phyloP scores from a whole-genome alignment of 2,329 filamentous ascomycete species.

The Delphinella strobiligena region DNA sequence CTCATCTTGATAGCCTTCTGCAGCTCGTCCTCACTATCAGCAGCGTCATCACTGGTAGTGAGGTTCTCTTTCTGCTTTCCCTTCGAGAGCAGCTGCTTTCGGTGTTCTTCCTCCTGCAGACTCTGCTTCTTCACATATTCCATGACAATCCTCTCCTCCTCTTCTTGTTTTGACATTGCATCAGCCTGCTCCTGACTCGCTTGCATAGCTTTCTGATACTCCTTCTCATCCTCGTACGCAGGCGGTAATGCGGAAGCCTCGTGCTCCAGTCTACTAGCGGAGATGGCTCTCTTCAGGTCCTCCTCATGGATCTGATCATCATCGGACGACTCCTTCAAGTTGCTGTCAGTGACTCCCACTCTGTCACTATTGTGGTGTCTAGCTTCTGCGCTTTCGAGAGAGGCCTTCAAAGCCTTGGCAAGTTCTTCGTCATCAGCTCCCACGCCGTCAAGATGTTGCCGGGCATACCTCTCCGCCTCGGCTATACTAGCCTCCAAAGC shows the following conservation, averaged over 20 bases:
- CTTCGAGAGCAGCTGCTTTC: conserved; percentile 20
- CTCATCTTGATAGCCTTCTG: conserved; percentile 45
- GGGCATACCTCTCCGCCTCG: conserved; percentile 16
- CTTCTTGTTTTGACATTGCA: conserved; percentile 24
- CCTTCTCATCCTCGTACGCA: conserved; percentile 12
- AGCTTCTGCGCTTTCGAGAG: background rate
- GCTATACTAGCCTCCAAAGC: conserved; percentile 40
- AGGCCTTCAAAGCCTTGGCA: background rate
- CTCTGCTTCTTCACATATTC: conserved; percentile 72
- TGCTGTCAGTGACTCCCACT: background rate
- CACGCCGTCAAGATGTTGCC: background rate
- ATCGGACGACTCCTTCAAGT: background rate
- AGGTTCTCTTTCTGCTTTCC: conserved; percentile 14
- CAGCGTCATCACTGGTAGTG: conserved; percentile 3
- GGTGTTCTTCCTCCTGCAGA: conserved; percentile 51
- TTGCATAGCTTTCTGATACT: conserved; percentile 23
- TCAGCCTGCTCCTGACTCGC: conserved; percentile 18
- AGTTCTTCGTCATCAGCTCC: conserved; percentile 40
- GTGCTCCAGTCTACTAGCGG: background rate
- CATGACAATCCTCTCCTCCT: conserved; percentile 61
- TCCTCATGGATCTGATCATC: background rate
- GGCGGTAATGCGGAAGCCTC: background rate
- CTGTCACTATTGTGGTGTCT: conserved; percentile 12
- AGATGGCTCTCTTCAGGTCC: background rate
- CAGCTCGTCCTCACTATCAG: conserved; percentile 39